A percentile compares a stretch with the other conserved stretches of the same genome.
Evolutionary conservation across 345 rosid genomes (phyloP).

Genomic region (Salix exigua): DNA sequence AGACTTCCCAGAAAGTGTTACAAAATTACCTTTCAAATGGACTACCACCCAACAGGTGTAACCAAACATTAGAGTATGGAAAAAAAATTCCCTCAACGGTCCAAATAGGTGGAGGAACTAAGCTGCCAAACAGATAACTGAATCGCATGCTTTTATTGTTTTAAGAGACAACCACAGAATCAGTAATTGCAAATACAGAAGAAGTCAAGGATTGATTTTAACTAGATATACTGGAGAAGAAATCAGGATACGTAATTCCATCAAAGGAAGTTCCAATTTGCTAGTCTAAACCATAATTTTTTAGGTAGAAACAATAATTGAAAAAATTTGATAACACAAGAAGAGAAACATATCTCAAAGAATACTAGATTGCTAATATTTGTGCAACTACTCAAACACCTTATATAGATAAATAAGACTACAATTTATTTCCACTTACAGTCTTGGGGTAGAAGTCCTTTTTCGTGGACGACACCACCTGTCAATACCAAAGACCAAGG

Average conservation of each 20-base stretch:
- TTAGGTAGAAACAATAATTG: background rate
- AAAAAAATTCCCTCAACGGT: background rate
- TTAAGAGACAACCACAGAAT: background rate
- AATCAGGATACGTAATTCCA: background rate
- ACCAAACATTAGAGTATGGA: too few species aligned
- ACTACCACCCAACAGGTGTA: too few species aligned
- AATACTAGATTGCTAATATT: background rate
- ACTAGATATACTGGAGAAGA: background rate
- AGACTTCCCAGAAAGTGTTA: too few species aligned
- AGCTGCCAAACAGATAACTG: too few species aligned
- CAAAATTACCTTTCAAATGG: too few species aligned
- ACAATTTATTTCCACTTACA: conserved; percentile 44
- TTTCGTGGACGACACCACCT: conserved; percentile 97
- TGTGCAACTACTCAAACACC: background rate
- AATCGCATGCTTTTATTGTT: background rate
- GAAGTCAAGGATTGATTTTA: conserved; percentile 2
- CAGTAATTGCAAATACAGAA: background rate
- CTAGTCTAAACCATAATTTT: background rate
- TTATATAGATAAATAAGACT: background rate
- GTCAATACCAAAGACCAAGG: conserved; percentile 19
- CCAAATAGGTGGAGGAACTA: background rate
- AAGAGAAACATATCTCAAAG: background rate
- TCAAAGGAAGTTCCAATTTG: background rate
- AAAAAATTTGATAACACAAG: background rate
- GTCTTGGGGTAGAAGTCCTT: conserved; percentile 87